Evolutionary conservation across 2,329 filamentous ascomycete genomes (phyloP), one percentile per base, ranked within the genome.

Genomic region (Hypoxylon sp.): DNA sequence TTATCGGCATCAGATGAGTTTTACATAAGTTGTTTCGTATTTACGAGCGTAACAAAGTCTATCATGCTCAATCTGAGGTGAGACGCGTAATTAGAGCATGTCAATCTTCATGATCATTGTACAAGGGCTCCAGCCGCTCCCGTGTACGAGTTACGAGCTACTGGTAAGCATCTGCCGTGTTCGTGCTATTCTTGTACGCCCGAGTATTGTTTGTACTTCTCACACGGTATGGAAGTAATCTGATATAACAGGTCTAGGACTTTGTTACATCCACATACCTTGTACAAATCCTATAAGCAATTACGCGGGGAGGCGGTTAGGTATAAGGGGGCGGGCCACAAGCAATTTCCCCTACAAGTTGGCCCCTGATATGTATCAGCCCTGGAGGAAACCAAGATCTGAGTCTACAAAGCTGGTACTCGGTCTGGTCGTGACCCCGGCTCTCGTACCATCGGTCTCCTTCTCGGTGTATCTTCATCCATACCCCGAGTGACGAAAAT

Each of bases 351-450:
- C 42, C 35, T 60, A 35, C 19, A 33, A 26, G 62, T 51, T 26
- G 46, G 51, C 53, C 66, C 62, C 59, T 60, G 59, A 61, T 31
- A 33, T 60, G 52, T 57, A 63, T 63, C 66, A 66, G 54, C 66
- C 31, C 44, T 42, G 37, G 58, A 33, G 31, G 53, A 44, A 42
- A 50, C 33, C 42, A 46, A 62, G 57, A 58, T 50, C 59, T 50
- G 22, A 26, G 22, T 47, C 48, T 19, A 5, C 11, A 39, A 46
- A 33, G 37, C 47, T 17, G 17, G 26, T 46, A 31, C 29, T 52
- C 29, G 37, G 59, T 44, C 51, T 50, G 35, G 37, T 14, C 37
- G 17, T 59, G 8, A 59, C 53, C 53, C 50, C 42, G 35, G 39
- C 57, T 24, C 31, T 48, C 31, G 54, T 51, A 46, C 29, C 39